Conservation (phyloP, 177 flowering plant genomes). For the Vitis hybrid region DNA sequence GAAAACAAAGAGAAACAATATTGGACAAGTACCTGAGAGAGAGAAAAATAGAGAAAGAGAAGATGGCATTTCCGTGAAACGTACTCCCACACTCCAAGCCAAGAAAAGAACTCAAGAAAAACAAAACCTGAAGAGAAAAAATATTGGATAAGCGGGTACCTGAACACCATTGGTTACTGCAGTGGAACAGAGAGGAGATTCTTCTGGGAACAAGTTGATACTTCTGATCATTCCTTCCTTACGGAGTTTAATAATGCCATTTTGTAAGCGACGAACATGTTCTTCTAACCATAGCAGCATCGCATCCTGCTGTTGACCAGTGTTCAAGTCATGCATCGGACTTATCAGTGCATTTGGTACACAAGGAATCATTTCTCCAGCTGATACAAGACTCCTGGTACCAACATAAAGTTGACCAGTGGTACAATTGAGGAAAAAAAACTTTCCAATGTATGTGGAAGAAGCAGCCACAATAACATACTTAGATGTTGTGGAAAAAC, state of each 20-base stretch:
- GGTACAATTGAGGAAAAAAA: constrained; percentile 72
- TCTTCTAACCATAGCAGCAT: constrained; percentile 96
- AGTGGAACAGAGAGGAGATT: constrained; percentile 64
- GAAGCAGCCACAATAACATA: constrained; percentile 71
- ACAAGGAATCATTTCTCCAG: constrained; percentile 84
- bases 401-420: constrained; percentile 81
- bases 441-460: constrained; percentile 42
- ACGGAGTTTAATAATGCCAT: constrained; percentile 61
- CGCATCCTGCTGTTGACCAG: constrained; percentile 63
- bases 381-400: constrained; percentile 50
- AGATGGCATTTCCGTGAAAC: too few relatives aligned
- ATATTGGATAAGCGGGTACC: constrained; percentile 30
- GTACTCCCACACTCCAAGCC: neutral
- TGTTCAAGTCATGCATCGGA: constrained; percentile 36
- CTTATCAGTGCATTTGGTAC: constrained; percentile 55
- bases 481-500: constrained; percentile 38
- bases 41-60: neutral
- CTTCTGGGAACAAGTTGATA: constrained; percentile 72
- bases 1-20: too few relatives aligned
- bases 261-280: constrained; percentile 71
- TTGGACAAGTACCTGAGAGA: neutral
- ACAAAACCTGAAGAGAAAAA: neutral
- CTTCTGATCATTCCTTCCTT: constrained; percentile 34
- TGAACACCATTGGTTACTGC: constrained; percentile 81
- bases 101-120: neutral